Percentiles rank a stretch among this genome's conserved stretches.
These are phyloP conservation scores for Ophiocordyceps polyrhachis-furcata DNA, from an alignment of 2,329 filamentous ascomycete genomes.

Conservation along the genomic window DNA sequence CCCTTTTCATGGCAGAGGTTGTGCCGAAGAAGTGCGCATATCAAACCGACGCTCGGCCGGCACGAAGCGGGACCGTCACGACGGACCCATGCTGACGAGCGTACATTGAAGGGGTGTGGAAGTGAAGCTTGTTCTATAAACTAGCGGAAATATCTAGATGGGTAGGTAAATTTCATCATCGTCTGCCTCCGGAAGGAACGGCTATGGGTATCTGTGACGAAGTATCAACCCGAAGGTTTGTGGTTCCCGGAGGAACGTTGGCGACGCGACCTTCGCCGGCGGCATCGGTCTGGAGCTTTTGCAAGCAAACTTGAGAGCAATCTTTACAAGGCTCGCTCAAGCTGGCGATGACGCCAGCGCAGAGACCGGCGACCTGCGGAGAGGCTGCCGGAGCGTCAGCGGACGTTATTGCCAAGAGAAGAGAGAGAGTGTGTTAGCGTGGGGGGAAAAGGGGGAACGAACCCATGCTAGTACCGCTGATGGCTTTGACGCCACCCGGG, in stretches of 20 bases:
- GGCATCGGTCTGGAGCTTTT: not conserved
- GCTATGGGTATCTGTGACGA: not conserved
- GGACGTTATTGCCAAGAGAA: not conserved
- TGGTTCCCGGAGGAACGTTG: not conserved
- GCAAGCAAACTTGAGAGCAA: not conserved
- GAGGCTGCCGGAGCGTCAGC: not conserved
- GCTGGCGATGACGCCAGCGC: not conserved
- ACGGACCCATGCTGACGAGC: not conserved
- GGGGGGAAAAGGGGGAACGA: constrained; percentile 2
- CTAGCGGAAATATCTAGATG: not conserved
- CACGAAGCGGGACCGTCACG: constrained; percentile 1
- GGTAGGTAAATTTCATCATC: not conserved
- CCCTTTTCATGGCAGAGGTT: constrained; percentile 70
- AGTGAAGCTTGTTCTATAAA: not conserved
- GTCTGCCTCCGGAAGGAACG: not conserved
- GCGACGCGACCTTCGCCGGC: not conserved
- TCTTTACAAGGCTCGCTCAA: not conserved
- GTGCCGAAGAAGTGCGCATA: constrained; percentile 99
- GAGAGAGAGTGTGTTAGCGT: not conserved
- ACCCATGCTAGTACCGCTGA: constrained; percentile 42
- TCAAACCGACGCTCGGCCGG: constrained; percentile 11
- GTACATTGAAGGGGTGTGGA: not conserved
- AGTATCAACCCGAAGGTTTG: not conserved
- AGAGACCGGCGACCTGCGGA: not conserved
- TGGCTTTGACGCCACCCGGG: constrained; percentile 15